Base-by-base conservation (phyloP, 2,329 filamentous ascomycete species). In the Botrytis aclada region DNA sequence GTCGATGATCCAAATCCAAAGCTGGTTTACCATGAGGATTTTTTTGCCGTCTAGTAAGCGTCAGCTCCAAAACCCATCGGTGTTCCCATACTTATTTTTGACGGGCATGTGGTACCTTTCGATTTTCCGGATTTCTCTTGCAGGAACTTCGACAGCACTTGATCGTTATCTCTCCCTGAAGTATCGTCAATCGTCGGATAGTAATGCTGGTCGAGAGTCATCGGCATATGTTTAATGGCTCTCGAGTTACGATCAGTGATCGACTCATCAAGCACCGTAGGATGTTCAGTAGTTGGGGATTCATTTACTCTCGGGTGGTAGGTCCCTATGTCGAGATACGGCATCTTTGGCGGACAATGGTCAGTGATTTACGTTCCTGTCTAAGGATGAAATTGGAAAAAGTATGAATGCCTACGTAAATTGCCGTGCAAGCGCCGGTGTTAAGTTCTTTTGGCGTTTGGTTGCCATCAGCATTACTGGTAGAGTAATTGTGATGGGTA, bases 1-100 rank as follows among this genome's bases (percentile, higher is more conserved):
- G 16, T 65, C 39, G 45, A 65, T 32, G 16, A 65, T 47, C 63
- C 63, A 65, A 65, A 47, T 39, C 63, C 63, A 65, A 34, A 65
- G 41, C 39, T 65, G 41, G 4, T 65, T 65, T 14, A 47, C 32
- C 41, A 32, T 65, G 29, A 47, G 39, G 1, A 65, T 47, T 45
- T 29, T 45, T n/a, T 34, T 45, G 20, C 29, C 37, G 47, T 16
- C 45, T 18, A 8, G 20, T 47, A 4, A 22, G 43, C 22, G 63
- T 65, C 9, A 65, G 63, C 9, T 64, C 16, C 7, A 16, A 47
- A 25, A 22, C 10, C 8, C n/a, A 22, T 45, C 25, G 20, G 18
- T 47, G 10, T 25, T 14, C 16, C 34, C 32, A 43, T 34, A 8
- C 18, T 18, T 25, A 10, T 34, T 29, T 37, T 65, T 9, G 41